These are phyloP conservation scores for Phaffia rhodozyma DNA, from an alignment of 1,284 basidiomycete genomes.

Conservation along the genomic window DNA sequence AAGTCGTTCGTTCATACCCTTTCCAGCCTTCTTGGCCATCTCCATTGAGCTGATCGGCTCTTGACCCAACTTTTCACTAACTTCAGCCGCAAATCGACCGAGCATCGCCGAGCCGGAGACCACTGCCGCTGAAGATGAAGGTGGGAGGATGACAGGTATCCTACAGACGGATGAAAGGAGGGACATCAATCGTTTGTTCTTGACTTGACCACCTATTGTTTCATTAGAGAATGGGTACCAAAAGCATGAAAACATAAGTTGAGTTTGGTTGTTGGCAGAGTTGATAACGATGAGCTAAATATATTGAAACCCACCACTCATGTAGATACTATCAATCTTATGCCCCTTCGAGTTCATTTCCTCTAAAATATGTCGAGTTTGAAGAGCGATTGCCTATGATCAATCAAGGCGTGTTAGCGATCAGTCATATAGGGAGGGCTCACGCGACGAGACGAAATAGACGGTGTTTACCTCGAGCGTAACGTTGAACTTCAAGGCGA, in stretches of 20 bases:
- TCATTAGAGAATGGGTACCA: neutral
- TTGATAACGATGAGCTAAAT: constrained; percentile 18
- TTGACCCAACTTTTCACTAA: constrained; percentile 31
- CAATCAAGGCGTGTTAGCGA: neutral
- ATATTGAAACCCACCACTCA: constrained; percentile 45
- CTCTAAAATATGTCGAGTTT: constrained; percentile 89
- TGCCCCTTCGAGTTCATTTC: constrained; percentile 82
- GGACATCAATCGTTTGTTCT: constrained; percentile 70
- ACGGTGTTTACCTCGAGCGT: constrained; percentile 54
- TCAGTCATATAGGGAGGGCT: neutral
- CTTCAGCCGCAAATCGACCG: constrained; percentile 71
- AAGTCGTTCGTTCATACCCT: constrained; percentile 52
- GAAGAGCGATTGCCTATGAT: constrained; percentile 66
- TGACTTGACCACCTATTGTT: constrained; percentile 63
- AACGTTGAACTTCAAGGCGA: constrained; percentile 81
- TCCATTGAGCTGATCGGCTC: constrained; percentile 35
- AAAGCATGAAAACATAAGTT: neutral
- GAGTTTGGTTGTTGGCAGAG: neutral
- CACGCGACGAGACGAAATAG: neutral
- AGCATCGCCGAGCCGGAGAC: constrained; percentile 90
- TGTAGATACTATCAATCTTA: constrained; percentile 71
- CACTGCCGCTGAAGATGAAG: constrained; percentile 65
- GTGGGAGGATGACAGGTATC: constrained; percentile 74
- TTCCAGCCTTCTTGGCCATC: constrained; percentile 39
- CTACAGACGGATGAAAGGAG: constrained; percentile 76